Evolutionary conservation across 345 rosid species (phyloP).

Genomic region (Aurinia saxatilis): DNA sequence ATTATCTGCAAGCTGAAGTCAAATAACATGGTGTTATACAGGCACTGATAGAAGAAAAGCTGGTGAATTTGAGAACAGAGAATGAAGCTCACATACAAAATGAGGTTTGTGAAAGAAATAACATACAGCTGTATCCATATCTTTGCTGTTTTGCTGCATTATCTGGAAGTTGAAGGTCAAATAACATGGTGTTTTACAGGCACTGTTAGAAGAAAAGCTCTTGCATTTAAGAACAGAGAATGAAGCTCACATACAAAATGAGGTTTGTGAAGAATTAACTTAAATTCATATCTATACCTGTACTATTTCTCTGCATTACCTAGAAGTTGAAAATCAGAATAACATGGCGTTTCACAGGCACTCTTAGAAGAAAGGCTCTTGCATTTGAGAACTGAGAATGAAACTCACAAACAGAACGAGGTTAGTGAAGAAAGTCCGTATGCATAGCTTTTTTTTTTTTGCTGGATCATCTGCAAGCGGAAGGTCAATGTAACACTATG

Average conservation of each 20-base stretch:
- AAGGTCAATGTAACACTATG: conserved; percentile 1
- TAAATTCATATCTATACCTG: not conserved
- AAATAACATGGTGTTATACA: conserved; percentile 5
- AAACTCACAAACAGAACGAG: conserved; percentile 31
- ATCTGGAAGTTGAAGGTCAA: conserved; percentile 5
- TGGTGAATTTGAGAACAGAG: conserved; percentile 14
- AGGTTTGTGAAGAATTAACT: conserved; percentile 23
- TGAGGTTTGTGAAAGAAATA: conserved; percentile 11
- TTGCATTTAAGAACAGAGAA: conserved; percentile 29
- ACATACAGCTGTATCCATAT: not conserved
- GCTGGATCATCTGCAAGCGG: not conserved
- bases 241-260: conserved; percentile 26
- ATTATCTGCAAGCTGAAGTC: not conserved
- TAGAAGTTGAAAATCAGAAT: not conserved
- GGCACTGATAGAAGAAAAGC: conserved; percentile 22
- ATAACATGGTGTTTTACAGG: conserved; percentile 25
- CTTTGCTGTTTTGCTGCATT: not conserved
- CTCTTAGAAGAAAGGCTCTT: conserved; percentile 32
- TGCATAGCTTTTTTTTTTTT: not conserved
- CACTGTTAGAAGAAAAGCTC: conserved; percentile 33
- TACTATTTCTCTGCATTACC: not conserved
- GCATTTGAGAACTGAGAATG: conserved; percentile 29
- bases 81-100: conserved; percentile 21
- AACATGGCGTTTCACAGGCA: conserved; percentile 28
- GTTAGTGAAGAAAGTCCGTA: conserved; percentile 15